Evolutionary conservation across 2,329 filamentous ascomycete species (phyloP), one percentile per base, ranked within the genome.

Genomic region (Pseudogymnoascus sp.): DNA sequence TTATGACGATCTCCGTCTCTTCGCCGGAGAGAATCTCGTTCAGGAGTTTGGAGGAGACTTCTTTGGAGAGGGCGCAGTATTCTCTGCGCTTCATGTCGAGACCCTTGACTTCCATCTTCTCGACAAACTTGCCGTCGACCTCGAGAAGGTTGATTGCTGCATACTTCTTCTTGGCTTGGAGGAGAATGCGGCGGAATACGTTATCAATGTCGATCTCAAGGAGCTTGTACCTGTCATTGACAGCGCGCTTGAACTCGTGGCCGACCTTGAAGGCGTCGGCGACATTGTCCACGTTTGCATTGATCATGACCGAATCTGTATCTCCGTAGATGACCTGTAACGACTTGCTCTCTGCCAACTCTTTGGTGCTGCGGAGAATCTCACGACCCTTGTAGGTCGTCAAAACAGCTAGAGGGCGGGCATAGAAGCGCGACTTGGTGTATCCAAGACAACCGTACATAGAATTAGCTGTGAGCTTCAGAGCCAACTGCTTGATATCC

Each of bases 271-370:
- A 79, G 1, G 95, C 95, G 70, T 96, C 92, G 33, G 90, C 86
- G 31, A 97, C 89, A 68, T 90, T 96, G 76, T 97, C 91, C 62
- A 95, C 92, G 72, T 97, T 97, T 66, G 95, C 96, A 72, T 99
- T 99, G 80, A 99, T 97, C 95, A 99, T 99, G 77, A 99, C 95
- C 7, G 95, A 99, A 76, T 99, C 95, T 11, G 95, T 99, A 77
- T 99, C 95, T 79, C 95, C 95, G 70, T 99, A 99, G 66, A 99
- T 97, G 74, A 99, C 95, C 71, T 95, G 90, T 31, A 99, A 83
- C 64, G 92, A 88, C 69, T 90, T 93, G 70, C 86, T 90, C 76
- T 99, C 95, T 8, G 95, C 95, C 65, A 99, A 84, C 61, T 96
- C 93, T 75, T 97, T 99, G 63, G 95, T 99, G 73, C 91, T 96